Evolutionary conservation across 805 yeast genomes (phyloP), one percentile per base, ranked within the genome.

Genomic region (Lipomyces starkeyi): DNA sequence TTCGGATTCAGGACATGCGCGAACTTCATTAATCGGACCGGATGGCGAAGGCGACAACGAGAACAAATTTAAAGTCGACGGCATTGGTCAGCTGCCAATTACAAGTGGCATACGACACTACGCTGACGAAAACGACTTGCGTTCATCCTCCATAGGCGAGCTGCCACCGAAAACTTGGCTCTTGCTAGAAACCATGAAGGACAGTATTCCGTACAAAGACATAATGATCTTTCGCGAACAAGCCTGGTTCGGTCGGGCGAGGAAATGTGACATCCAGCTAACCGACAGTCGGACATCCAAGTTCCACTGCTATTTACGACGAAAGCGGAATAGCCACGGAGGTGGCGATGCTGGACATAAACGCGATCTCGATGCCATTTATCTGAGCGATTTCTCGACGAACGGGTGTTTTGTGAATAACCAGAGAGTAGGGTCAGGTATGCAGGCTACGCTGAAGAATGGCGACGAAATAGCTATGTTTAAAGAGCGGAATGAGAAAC

Each of bases 201-300:
- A 81, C 3, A 85, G 89, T 64, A 78, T 83, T 6, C 77, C 83
- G 63, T 76, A 78, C 64, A 79, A 81, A 13, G 84, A 86, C 2
- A 82, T 91, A 6, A 80, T 82, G 66, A 81, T 93, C n/a, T 84
- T 87, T 43, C 91, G 91, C 34, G 87, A 86, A 59, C 86, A 87
- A 8, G 88, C 87, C 76, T 83, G 88, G 65, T 84, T 94, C 64
- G 98, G 99, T 1, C 81, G 98, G 47, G 84, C 85, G 27, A 85
- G 66, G 8, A 35, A 58, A n/a, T 71, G 72, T 40, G 85, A 90
- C 75, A 83, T 86, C 43, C 81, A 81, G 56, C 85, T 91, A 20
- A 80, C 84, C 40, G 97, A 93, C 72, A 89, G 84, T 73, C 80
- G 97, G 58, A 84, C 94, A 73, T 93, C 98, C 1, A 91, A 92